Percentiles rank a stretch among this genome's conserved stretches.
Conservation (phyloP, 495 filamentous ascomycete genomes). For the Penicillium paradoxum region DNA sequence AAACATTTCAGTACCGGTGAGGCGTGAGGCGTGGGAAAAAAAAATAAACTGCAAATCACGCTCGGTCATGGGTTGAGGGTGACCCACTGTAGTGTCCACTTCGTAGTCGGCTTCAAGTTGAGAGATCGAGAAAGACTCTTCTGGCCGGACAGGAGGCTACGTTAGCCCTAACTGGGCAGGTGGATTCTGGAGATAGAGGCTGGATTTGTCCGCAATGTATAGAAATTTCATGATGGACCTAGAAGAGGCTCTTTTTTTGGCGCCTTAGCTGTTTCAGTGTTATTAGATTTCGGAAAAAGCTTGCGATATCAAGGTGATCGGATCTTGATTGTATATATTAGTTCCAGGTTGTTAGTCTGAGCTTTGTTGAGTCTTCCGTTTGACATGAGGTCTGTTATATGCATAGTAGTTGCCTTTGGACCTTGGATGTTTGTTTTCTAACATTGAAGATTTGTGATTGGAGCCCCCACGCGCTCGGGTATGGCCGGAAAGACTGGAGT, state of each 20-base stretch:
- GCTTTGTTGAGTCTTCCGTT: too few species aligned
- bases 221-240: not conserved
- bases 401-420: not conserved
- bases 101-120: constrained; percentile 6
- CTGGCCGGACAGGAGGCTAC: not conserved
- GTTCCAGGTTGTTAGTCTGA: too few species aligned
- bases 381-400: not conserved
- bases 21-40: constrained; percentile 2
- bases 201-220: not conserved
- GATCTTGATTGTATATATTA: too few species aligned
- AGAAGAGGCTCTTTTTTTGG: not conserved
- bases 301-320: not conserved
- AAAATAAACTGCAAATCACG: constrained; percentile 14
- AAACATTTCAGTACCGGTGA: constrained; percentile 19
- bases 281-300: not conserved
- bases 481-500: constrained; percentile 4
- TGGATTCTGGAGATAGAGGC: constrained; percentile 20
- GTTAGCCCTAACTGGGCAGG: constrained; percentile 5
- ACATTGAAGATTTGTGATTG: constrained; percentile 1
- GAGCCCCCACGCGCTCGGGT: constrained; percentile 17
- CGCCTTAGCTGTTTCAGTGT: not conserved
- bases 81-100: constrained; percentile 20
- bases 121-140: constrained; percentile 20
- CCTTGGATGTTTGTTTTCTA: not conserved
- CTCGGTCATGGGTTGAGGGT: not conserved